Evolutionary conservation across 2,329 filamentous ascomycete species (phyloP), one percentile per base, ranked within the genome.

Genomic region (Thelonectria rubi): DNA sequence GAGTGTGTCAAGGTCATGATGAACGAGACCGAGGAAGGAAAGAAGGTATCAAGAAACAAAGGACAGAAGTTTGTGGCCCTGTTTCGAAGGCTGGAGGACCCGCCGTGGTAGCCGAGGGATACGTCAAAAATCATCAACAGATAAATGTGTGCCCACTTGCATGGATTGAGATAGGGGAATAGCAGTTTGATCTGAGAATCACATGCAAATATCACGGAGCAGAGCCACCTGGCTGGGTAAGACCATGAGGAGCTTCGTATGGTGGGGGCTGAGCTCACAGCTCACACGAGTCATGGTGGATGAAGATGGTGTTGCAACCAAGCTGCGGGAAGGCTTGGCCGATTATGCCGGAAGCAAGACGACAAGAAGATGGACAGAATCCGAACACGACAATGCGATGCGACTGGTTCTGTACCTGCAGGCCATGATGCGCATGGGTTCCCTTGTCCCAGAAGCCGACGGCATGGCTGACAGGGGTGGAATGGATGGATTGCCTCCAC

Each of bases 1-100:
- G 83, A 87, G 65, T 93, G 90, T 74, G 91, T 94, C 7, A 79
- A 79, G 58, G 82, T 91, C 55, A 96, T 95, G 92, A 84, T 80
- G 72, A 85, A 84, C 37, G 93, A 95, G 79, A 99, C 96, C 3
- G 95, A 99, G 77, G 96, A 99, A 80, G 93, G 94, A 34, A 97
- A 97, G 82, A 99, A 99, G 81, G 95, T 99, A 14, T 87, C 89
- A 70, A 87, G 95, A 74, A 97, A 98, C 78, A 88, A 91, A 43
- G 95, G 95, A 0, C 86, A 88, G 74, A 99, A 98, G 79, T 97
- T 91, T 78, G 90, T 98, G 49, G 94, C 93, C 42, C 86, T 97
- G 51, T 99, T 95, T 76, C 86, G 91, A 73, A 88, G 95, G 65
- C 79, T 90, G 64, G 88, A 91, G 73, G 90, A 97, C 80, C 93